Conservation (phyloP, 2,329 filamentous ascomycete species). For the Zymoseptoria ardabiliae region DNA sequence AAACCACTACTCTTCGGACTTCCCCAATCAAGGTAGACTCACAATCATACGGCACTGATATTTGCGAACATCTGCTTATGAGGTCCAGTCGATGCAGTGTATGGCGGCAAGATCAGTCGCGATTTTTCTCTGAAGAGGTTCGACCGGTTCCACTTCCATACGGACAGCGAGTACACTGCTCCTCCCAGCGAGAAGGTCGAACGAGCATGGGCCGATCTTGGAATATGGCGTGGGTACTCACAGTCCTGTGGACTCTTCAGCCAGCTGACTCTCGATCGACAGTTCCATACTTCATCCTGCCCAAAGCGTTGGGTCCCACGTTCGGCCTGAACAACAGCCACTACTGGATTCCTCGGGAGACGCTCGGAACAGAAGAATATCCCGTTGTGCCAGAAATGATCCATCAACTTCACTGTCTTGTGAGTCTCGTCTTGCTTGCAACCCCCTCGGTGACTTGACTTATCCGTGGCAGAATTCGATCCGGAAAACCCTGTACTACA, state of each 20-base stretch:
- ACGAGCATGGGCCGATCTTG: not conserved
- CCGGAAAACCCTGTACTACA: constrained; percentile 2
- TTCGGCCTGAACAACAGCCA: not conserved
- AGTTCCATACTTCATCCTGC: not conserved
- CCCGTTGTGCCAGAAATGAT: not conserved
- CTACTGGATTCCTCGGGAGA: not conserved
- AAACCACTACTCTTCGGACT: not conserved
- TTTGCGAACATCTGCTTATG: not conserved
- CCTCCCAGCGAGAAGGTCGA: not conserved
- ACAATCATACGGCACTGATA: not conserved
- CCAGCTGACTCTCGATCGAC: not conserved
- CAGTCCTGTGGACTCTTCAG: not conserved
- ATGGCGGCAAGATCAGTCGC: not conserved
- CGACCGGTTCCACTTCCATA: not conserved
- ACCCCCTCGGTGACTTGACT: not conserved
- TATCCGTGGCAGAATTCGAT: not conserved
- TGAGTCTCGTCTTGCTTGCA: not conserved
- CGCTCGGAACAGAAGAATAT: not conserved
- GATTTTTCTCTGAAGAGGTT: not conserved
- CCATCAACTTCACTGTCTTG: constrained; percentile 4
- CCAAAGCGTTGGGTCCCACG: not conserved
- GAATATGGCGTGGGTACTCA: not conserved
- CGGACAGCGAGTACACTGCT: not conserved
- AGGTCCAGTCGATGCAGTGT: not conserved
- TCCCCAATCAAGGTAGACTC: not conserved